These are phyloP conservation scores for Ambrosiella beaveri DNA, from an alignment of 2,329 filamentous ascomycete genomes.

Conservation along the genomic window DNA sequence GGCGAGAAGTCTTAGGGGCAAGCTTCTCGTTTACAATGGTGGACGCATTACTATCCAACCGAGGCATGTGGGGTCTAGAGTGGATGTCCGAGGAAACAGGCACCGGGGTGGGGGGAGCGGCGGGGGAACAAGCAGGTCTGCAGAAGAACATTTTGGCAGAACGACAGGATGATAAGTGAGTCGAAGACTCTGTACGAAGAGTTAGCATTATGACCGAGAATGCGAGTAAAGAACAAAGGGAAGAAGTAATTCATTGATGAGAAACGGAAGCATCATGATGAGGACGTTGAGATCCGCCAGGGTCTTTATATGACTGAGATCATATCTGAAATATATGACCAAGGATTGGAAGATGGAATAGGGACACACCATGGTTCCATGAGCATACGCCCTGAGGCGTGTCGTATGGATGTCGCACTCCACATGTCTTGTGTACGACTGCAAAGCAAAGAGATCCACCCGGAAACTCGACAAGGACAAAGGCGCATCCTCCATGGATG, in stretches of 20 bases:
- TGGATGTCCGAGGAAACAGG: no score
- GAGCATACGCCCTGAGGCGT: neutral
- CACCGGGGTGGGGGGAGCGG: neutral
- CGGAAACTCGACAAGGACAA: no score
- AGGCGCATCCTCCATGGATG: no score
- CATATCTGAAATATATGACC: neutral
- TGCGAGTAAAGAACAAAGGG: neutral
- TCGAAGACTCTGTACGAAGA: neutral
- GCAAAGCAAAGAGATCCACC: neutral
- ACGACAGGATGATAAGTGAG: neutral
- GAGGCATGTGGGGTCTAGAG: constrained; percentile 26
- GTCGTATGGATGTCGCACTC: neutral
- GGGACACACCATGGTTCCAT: neutral
- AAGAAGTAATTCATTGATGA: neutral
- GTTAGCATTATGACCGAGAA: neutral
- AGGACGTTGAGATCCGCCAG: neutral
- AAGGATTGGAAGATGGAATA: neutral
- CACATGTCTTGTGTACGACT: neutral
- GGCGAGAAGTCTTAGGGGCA: constrained; percentile 30
- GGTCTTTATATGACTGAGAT: neutral
- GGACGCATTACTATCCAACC: constrained; percentile 19
- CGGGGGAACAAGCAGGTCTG: neutral
- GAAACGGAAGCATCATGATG: neutral
- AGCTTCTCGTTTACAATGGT: constrained; percentile 17
- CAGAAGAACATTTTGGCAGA: constrained; percentile 3